These are phyloP conservation scores for Leucocoprinus sp. DNA, from an alignment of 768 basidiomycete genomes.

Conservation along the genomic window DNA sequence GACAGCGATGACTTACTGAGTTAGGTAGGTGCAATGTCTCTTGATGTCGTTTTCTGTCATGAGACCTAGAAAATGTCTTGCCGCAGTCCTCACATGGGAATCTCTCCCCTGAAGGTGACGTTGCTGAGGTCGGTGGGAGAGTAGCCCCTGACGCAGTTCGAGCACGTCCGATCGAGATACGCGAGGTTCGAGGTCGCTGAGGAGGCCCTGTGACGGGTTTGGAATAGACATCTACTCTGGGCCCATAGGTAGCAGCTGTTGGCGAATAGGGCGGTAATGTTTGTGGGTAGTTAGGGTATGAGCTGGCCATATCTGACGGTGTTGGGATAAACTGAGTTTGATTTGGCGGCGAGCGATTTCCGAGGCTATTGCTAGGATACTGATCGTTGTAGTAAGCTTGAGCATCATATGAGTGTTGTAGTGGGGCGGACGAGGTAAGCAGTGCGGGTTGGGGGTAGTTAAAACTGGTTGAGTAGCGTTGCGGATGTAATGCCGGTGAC, in stretches of 20 bases:
- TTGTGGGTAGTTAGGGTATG: conserved; percentile 23
- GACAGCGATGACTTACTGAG: conserved; percentile 62
- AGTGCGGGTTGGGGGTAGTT: conserved; percentile 18
- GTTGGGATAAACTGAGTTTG: conserved; percentile 25
- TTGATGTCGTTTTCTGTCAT: conserved; percentile 76
- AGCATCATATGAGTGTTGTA: conserved; percentile 13
- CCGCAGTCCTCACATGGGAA: conserved; percentile 69
- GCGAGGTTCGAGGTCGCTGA: conserved; percentile 24
- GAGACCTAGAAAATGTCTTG: conserved; percentile 72
- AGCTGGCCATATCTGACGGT: conserved; percentile 25
- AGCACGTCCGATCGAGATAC: conserved; percentile 33
- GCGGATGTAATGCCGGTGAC: conserved; percentile 25
- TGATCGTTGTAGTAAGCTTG: conserved; percentile 15
- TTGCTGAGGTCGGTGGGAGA: conserved; percentile 27
- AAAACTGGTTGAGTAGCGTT: conserved; percentile 22
- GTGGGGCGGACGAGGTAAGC: conserved; percentile 16
- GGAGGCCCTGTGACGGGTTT: conserved; percentile 22
- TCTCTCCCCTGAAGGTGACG: conserved; percentile 47
- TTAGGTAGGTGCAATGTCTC: conserved; percentile 66
- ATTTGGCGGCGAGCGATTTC: conserved; percentile 17
- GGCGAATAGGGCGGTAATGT: conserved; percentile 18
- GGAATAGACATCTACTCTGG: conserved; percentile 17
- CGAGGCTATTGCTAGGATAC: conserved; percentile 15
- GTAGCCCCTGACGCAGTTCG: conserved; percentile 25
- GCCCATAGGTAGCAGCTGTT: conserved; percentile 15